Evolutionary conservation across 148 eudicot species (phyloP), one percentile per base, ranked within the genome.

Genomic region (Rhododendron kiyosumense): DNA sequence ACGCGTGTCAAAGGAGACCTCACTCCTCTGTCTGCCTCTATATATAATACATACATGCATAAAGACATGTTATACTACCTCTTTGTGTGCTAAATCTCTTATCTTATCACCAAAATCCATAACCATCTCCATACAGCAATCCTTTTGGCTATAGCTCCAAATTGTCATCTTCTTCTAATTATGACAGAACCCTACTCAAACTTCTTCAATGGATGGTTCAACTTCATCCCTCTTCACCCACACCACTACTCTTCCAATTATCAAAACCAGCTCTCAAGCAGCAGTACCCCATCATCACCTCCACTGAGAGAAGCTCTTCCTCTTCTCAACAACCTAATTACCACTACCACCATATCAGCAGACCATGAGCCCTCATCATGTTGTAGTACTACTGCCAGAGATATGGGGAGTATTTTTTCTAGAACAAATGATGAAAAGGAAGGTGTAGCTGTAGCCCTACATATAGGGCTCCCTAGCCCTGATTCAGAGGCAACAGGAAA

Each of bases 281-380:
- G 17, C 15, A 54, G 22, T 17, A 7, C n/a, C 71, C 89, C 91
- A 10, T 88, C 92, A 20, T 91, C 96, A 59, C 93, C 96, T 59
- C 92, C 93, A 11, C 90, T 88, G 0, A 91, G 85, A 81, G 92
- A 93, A 89, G 92, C 92, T 61, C 95, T 93, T 77, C 95, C 93
- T 4, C 91, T 93, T 0, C 89, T 93, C 26, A 89, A 84, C 48
- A 81, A 36, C 87, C 87, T 65, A 82, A 89, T 57, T 41, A 41
- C 43, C 85, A 90, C 32, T 17, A 9, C 69, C 69, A 13, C 57
- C 85, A 90, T 6, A 63, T 24, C 69, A 63, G 0, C 69, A 81
- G 85, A 85, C 14, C 67, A 85, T 15, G 22, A 8, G 73, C 30
- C 36, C 20, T 41, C 32, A 81, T 54, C 57, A 52, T 52, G 57